These are phyloP conservation scores for Jasminum sambac DNA, from an alignment of 257 asterid genomes.

Conservation along the genomic window DNA sequence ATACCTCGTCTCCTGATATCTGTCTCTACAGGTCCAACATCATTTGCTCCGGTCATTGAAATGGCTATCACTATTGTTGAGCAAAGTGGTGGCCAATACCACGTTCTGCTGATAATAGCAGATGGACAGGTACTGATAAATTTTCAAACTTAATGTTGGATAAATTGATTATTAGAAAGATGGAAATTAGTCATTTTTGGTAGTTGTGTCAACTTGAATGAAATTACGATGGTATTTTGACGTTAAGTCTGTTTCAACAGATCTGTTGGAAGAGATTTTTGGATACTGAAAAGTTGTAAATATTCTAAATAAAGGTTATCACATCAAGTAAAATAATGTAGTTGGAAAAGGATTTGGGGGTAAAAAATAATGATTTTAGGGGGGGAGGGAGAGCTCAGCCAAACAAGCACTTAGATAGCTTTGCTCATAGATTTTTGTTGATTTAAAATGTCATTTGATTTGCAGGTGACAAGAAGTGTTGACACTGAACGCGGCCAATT, in stretches of 20 bases:
- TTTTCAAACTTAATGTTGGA: neutral
- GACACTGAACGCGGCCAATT: conserved; percentile 76
- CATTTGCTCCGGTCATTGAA: conserved; percentile 84
- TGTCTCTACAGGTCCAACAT: conserved; percentile 75
- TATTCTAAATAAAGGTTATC: too few relatives aligned
- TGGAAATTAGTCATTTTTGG: neutral
- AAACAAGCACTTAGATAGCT: neutral
- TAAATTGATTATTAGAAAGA: neutral
- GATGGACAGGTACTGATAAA: conserved; percentile 73
- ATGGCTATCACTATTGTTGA: conserved; percentile 90
- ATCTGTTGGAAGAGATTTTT: neutral
- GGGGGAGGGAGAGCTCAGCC: neutral
- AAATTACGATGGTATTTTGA: neutral
- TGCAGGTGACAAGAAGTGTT: conserved; percentile 86
- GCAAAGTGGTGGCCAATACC: conserved; percentile 92
- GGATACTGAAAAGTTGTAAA: too few relatives aligned
- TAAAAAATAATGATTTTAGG: too few relatives aligned
- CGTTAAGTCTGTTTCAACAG: neutral
- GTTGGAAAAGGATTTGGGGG: too few relatives aligned
- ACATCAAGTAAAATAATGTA: too few relatives aligned
- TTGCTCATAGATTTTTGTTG: too few relatives aligned
- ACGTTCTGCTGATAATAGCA: conserved; percentile 80
- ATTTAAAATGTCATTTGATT: conserved; percentile 6
- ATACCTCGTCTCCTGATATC: neutral
- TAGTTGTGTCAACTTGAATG: neutral